phyloP scores from a whole-genome alignment of 2,329 filamentous ascomycete species.

The Cryphonectria radicalis region DNA sequence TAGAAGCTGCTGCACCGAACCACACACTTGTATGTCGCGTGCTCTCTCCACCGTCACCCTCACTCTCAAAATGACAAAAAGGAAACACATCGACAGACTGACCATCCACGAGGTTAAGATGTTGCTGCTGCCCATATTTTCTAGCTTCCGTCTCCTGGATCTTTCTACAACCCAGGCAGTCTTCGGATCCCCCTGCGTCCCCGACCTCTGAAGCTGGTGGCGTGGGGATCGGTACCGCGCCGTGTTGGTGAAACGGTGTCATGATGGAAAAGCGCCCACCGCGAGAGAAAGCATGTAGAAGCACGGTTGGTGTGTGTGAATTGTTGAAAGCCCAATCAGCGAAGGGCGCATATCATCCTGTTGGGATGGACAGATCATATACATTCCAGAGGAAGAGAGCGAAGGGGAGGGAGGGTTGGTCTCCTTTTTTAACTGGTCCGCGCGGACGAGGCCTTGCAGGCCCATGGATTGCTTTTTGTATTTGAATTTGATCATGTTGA shows the following conservation, averaged over 20 bases:
- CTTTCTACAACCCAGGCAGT: slow-evolving; percentile 23
- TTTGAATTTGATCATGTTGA: not conserved
- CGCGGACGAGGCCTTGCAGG: not conserved
- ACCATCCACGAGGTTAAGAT: slow-evolving; percentile 1
- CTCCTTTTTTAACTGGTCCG: not conserved
- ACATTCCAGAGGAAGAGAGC: not conserved
- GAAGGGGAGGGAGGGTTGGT: not conserved
- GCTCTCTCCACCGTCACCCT: not conserved
- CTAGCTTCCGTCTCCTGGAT: slow-evolving; percentile 22
- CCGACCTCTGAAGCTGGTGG: slow-evolving; percentile 23
- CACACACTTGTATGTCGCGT: not conserved
- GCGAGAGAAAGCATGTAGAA: not conserved
- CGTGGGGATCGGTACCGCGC: slow-evolving; percentile 12
- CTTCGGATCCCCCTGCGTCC: slow-evolving; percentile 11
- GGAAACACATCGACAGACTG: not conserved
- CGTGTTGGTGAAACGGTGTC: slow-evolving; percentile 5
- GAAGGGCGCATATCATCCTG: not conserved
- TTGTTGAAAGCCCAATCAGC: not conserved
- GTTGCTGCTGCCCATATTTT: slow-evolving; percentile 18
- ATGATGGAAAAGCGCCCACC: slow-evolving; percentile 6
- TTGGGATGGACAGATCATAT: not conserved
- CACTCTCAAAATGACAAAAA: not conserved
- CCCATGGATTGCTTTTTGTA: not conserved
- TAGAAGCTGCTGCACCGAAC: not conserved
- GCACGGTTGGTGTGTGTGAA: not conserved